phyloP scores from a whole-genome alignment of 768 basidiomycete species.

The Dacryopinax primogenitus region DNA sequence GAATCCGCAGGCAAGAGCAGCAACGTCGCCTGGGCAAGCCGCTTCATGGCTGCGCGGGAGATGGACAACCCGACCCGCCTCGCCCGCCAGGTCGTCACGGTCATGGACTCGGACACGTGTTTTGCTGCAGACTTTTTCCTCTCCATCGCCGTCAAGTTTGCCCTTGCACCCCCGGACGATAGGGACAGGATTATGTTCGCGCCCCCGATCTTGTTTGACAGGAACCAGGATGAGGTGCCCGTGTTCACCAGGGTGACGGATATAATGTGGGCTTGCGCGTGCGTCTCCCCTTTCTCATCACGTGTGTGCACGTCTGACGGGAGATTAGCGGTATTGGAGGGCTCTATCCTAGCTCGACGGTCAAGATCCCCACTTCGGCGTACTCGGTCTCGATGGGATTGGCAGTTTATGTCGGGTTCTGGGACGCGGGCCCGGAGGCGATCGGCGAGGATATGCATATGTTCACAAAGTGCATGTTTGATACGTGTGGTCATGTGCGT shows the following conservation, averaged over 20 bases:
- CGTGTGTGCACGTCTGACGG: not conserved
- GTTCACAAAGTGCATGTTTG: conserved; percentile 23
- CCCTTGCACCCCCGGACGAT: conserved; percentile 15
- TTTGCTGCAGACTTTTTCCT: conserved; percentile 24
- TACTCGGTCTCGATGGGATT: conserved; percentile 21
- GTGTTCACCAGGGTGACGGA: conserved; percentile 13
- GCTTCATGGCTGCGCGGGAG: conserved; percentile 17
- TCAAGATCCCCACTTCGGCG: conserved; percentile 25
- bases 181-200: conserved; percentile 17
- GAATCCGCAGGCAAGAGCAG: conserved; percentile 23
- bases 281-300: not conserved
- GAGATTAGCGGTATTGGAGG: conserved; percentile 18
- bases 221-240: conserved; percentile 14
- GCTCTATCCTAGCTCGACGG: conserved; percentile 21
- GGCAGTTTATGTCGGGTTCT: conserved; percentile 21
- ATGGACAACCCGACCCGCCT: conserved; percentile 17
- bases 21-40: conserved; percentile 22
- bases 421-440: conserved; percentile 22
- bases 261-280: conserved; percentile 14
- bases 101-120: conserved; percentile 21
- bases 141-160: conserved; percentile 20
- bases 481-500: conserved; percentile 20
- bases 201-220: conserved; percentile 14
- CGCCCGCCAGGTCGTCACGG: conserved; percentile 19
- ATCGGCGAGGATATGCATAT: conserved; percentile 28